These are phyloP conservation scores for Saccharomyces hybrid DNA, from an alignment of 1,139 yeast species.

Conservation along the genomic window DNA sequence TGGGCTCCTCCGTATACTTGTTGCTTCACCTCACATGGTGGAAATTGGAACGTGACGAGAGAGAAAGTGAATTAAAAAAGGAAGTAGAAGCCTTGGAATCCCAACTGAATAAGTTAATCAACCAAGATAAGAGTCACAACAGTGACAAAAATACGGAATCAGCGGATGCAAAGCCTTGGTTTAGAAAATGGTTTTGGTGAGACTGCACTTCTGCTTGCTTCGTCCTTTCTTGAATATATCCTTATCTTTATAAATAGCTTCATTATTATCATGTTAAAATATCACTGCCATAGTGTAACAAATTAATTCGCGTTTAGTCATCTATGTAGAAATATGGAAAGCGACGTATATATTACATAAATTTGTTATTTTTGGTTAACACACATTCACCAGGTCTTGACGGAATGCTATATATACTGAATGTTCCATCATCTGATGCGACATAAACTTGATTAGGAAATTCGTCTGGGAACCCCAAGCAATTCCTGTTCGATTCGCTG, in stretches of 20 bases:
- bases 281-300: not conserved
- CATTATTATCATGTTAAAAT: not conserved
- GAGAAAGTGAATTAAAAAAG: conserved; percentile 20
- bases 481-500: conserved; percentile 14
- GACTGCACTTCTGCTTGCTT: not conserved
- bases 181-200: conserved; percentile 14
- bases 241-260: not conserved
- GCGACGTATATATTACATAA: conserved; percentile 8
- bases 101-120: conserved; percentile 12
- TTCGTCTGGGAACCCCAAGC: conserved; percentile 30
- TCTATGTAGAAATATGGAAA: not conserved
- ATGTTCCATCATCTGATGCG: conserved; percentile 26
- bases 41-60: conserved; percentile 29
- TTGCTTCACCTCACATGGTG: conserved; percentile 31
- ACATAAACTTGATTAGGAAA: conserved; percentile 25
- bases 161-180: conserved; percentile 12
- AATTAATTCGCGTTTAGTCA: not conserved
- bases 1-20: conserved; percentile 30
- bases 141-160: not conserved
- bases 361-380: conserved; percentile 23
- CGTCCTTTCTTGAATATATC: not conserved
- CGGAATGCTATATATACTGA: conserved; percentile 26
- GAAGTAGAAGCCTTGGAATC: conserved; percentile 16
- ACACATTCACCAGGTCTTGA: conserved; percentile 26
- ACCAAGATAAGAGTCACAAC: conserved; percentile 2